Percentiles rank a stretch among this genome's conserved stretches.
Conservation (phyloP, 2,329 filamentous ascomycete species). For the Paecilomyces fulvus region DNA sequence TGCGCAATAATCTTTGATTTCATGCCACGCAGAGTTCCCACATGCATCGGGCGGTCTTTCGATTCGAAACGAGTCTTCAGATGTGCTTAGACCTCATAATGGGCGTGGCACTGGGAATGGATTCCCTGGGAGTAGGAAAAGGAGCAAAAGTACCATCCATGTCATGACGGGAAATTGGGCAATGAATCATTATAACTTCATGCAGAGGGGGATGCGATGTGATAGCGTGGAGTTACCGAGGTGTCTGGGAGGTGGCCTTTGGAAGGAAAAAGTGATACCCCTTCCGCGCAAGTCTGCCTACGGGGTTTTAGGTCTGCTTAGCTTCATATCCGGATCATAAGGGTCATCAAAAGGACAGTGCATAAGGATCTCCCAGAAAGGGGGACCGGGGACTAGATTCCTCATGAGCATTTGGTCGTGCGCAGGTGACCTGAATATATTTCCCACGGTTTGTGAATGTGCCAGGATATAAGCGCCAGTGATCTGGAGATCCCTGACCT, state of each 20-base stretch:
- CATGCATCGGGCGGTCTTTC: constrained; percentile 23
- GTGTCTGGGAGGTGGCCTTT: constrained; percentile 30
- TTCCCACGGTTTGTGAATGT: constrained; percentile 11
- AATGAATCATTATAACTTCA: constrained; percentile 23
- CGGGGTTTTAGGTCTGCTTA: constrained; percentile 28
- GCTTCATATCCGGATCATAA: constrained; percentile 25
- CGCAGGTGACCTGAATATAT: not conserved
- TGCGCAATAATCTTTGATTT: constrained; percentile 21
- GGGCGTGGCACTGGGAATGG: constrained; percentile 16
- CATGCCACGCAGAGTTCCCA: constrained; percentile 17
- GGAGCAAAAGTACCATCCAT: constrained; percentile 14
- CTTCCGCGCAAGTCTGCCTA: constrained; percentile 33
- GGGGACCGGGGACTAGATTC: not conserved
- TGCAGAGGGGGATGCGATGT: constrained; percentile 18
- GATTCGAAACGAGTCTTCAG: constrained; percentile 20
- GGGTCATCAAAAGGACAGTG: constrained; percentile 12
- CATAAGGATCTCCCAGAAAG: not conserved
- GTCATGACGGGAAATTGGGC: constrained; percentile 14
- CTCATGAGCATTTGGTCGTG: constrained; percentile 1
- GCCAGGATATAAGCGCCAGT: constrained; percentile 18
- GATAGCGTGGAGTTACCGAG: constrained; percentile 31
- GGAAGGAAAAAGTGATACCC: constrained; percentile 37
- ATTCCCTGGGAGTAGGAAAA: constrained; percentile 12
- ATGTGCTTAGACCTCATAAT: constrained; percentile 19
- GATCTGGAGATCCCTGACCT: constrained; percentile 1